Conservation (phyloP, 148 eudicot species). For the Chenopodium formosanum region DNA sequence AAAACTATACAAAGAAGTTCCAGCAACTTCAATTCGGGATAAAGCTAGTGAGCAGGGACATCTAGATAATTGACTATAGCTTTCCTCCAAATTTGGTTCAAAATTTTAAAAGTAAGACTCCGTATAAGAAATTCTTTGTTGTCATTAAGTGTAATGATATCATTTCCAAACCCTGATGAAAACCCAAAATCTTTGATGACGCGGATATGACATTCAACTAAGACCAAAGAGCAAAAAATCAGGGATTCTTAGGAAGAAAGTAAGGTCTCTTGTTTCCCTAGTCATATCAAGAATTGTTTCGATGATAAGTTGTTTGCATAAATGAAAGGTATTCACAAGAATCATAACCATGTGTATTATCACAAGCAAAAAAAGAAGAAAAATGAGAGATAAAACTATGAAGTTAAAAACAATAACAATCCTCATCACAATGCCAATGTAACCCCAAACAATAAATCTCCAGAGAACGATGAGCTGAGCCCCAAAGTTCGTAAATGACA, state of each 20-base stretch:
- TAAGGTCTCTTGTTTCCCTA: background rate
- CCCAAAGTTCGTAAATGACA: background rate
- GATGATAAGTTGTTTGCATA: background rate
- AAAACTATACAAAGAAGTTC: background rate
- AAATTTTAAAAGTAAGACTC: background rate
- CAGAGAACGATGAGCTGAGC: background rate
- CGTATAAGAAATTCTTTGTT: background rate
- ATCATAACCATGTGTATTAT: background rate
- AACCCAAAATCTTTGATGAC: background rate
- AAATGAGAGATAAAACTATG: background rate
- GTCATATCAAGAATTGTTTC: background rate
- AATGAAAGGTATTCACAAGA: background rate
- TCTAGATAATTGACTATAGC: background rate
- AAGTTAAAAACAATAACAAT: background rate
- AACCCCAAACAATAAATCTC: background rate
- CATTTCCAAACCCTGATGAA: background rate
- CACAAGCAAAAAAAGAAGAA: background rate
- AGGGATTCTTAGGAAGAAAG: background rate
- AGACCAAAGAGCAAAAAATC: background rate
- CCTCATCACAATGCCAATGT: too few relatives aligned
- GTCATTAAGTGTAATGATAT: too few relatives aligned
- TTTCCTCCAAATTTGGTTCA: background rate
- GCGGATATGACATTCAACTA: background rate
- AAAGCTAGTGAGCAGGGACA: background rate
- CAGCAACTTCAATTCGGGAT: background rate